Conservation (phyloP, 108 stramenopile genomes). For the Licmophora abbreviata region DNA sequence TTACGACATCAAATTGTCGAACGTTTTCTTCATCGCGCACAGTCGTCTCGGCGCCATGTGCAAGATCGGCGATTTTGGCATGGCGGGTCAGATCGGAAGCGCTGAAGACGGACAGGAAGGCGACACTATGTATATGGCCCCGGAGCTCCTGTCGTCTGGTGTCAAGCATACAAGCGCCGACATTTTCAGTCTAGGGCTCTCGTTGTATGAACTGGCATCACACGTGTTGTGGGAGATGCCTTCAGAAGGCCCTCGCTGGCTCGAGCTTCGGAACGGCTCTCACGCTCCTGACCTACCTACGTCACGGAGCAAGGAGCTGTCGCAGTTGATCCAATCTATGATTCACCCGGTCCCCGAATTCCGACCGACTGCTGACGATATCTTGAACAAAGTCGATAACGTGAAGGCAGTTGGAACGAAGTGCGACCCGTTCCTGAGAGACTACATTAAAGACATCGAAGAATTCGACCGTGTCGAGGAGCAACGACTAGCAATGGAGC, state of each 20-base stretch:
- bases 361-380: constrained; percentile 58
- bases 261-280: constrained; percentile 39
- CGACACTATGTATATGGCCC: constrained; percentile 71
- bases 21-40: constrained; percentile 64
- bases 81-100: constrained; percentile 64
- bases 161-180: constrained; percentile 60
- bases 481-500: not conserved
- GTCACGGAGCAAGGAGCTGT: constrained; percentile 31
- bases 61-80: constrained; percentile 84
- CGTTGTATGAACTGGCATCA: constrained; percentile 65
- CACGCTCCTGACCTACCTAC: constrained; percentile 41
- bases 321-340: constrained; percentile 44
- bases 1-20: constrained; percentile 81
- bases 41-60: constrained; percentile 61
- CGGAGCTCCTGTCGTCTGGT: constrained; percentile 43
- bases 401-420: constrained; percentile 28
- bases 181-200: constrained; percentile 78
- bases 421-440: constrained; percentile 50
- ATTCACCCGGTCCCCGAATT: constrained; percentile 26
- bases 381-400: constrained; percentile 27
- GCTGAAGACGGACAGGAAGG: constrained; percentile 80
- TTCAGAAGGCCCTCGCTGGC: constrained; percentile 66
- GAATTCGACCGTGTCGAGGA: constrained; percentile 27
- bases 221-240: constrained; percentile 39
- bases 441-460: constrained; percentile 66